Evolutionary conservation across 441 rosid genomes (phyloP).

Genomic region (Gossypium laxum): DNA sequence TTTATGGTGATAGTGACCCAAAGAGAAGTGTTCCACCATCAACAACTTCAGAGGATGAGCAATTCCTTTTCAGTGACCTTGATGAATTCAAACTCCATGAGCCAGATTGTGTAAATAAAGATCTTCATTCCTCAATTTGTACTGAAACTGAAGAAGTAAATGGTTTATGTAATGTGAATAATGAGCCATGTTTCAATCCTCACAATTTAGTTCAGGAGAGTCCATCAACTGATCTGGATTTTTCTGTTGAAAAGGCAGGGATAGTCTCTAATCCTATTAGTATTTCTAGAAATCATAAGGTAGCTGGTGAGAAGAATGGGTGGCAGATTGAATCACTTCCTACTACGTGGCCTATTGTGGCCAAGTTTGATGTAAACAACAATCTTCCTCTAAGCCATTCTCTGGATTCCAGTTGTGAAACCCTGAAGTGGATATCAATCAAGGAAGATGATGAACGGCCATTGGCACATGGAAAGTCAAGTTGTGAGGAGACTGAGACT

Average conservation of each 20-base stretch:
- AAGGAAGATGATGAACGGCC: slow-evolving; percentile 26
- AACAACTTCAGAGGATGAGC: slow-evolving; percentile 58
- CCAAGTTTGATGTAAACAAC: slow-evolving; percentile 24
- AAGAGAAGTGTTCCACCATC: slow-evolving; percentile 25
- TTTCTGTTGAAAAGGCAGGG: slow-evolving; percentile 20
- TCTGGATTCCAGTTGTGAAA: slow-evolving; percentile 36
- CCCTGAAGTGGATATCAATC: slow-evolving; percentile 29
- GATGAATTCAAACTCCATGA: slow-evolving; percentile 30
- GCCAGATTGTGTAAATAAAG: slow-evolving; percentile 23
- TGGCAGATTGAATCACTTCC: slow-evolving; percentile 64
- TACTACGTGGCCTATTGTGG: slow-evolving; percentile 30
- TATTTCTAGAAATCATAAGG: slow-evolving; percentile 30
- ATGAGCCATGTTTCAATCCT: slow-evolving; percentile 21
- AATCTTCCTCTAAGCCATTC: slow-evolving; percentile 52
- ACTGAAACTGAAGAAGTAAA: slow-evolving; percentile 21
- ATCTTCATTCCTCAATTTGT: slow-evolving; percentile 14
- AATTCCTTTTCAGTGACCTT: slow-evolving; percentile 64
- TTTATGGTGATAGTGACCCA: slow-evolving; percentile 20
- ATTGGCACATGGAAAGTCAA: slow-evolving; percentile 21
- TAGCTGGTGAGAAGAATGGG: slow-evolving; percentile 26
- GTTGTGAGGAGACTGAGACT: slow-evolving; percentile 19
- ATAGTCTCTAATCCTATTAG: slow-evolving; percentile 38
- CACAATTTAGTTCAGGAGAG: slow-evolving; percentile 20
- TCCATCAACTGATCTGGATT: slow-evolving; percentile 22
- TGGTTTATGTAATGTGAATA: slow-evolving; percentile 14